Base-by-base conservation (phyloP, 2,329 filamentous ascomycete genomes). In the Sodiomyces alkalinus region DNA sequence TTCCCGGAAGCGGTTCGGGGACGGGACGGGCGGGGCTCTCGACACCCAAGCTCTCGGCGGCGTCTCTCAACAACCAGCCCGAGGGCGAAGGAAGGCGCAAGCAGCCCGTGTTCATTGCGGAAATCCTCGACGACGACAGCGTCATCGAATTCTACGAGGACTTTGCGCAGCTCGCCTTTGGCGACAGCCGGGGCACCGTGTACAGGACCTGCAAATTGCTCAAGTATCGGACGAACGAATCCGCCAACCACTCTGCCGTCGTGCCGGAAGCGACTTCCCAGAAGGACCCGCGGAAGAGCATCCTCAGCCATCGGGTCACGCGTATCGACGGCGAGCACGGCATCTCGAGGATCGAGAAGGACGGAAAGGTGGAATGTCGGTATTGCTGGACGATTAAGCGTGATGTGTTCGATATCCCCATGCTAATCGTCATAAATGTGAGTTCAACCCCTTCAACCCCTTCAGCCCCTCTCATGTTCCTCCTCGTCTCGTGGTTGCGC, bases 371-470 rank as follows among this genome's bases (percentile, higher is more conserved):
- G 32, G 81, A 92, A 48, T 94, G 86, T 58, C 85, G 80, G 44
- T 93, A 92, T 56, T 92, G 82, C 58, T 96, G 87, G 86, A 87
- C 82, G 38, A 86, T 96, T 37, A 93, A 93, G 58, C 68, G 87
- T 38, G 90, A 98, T 52, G 82, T 90, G 22, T 96, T 96, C 58
- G 87, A 96, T 57, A 93, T 96, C 53, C 90, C 90, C 14, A 93
- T 94, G 83, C 65, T 96, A 58, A 92, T 96, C 52, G 81, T 94
- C 46, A 87, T 96, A 62, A 94, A 94, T 59, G 90, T 94, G 53
- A 77, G 86, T 76, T 7, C 30, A 11, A 16, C 13, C 16, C 19
- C 29, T 23, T n/a, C 24, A 17, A n/a, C 17, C 15, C 3, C 9
- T 9, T 12, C 6, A 5, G 7, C 10, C 12, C 9, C 9, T 20